Conservation (phyloP, 1,139 yeast species). For the Ashbya aceris region DNA sequence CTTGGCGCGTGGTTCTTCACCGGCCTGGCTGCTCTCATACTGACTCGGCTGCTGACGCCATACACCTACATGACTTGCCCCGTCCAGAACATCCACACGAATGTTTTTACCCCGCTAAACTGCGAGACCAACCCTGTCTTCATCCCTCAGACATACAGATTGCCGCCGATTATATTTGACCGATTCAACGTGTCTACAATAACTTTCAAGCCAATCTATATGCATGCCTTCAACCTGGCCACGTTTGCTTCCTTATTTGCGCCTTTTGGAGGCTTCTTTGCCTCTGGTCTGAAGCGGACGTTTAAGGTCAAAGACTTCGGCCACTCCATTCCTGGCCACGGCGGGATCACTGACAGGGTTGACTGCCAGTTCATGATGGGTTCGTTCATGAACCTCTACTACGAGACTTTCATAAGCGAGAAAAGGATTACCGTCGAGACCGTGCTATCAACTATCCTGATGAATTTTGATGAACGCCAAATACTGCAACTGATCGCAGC, state of each 20-base stretch:
- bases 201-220: conserved; percentile 73
- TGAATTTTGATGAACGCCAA: conserved; percentile 60
- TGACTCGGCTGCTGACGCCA: conserved; percentile 55
- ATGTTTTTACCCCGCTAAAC: conserved; percentile 50
- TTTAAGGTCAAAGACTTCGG: conserved; percentile 91
- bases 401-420: conserved; percentile 79
- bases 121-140: conserved; percentile 89
- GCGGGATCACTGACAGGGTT: conserved; percentile 95
- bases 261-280: conserved; percentile 98
- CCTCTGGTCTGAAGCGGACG: conserved; percentile 95
- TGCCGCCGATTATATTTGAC: conserved; percentile 60
- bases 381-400: conserved; percentile 82
- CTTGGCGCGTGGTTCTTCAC: conserved; percentile 98
- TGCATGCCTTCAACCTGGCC: conserved; percentile 79
- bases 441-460: conserved; percentile 64
- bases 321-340: conserved; percentile 94
- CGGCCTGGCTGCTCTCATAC: conserved; percentile 57
- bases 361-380: conserved; percentile 99
- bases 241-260: conserved; percentile 96
- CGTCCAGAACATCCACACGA: conserved; percentile 51
- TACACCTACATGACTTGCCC: conserved; percentile 84
- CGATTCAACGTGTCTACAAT: conserved; percentile 40
- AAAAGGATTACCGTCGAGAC: conserved; percentile 64
- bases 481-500: conserved; percentile 54
- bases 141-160: conserved; percentile 62